Evolutionary conservation across 2,329 filamentous ascomycete species (phyloP).

Genomic region (Cytospora paraplurivora): DNA sequence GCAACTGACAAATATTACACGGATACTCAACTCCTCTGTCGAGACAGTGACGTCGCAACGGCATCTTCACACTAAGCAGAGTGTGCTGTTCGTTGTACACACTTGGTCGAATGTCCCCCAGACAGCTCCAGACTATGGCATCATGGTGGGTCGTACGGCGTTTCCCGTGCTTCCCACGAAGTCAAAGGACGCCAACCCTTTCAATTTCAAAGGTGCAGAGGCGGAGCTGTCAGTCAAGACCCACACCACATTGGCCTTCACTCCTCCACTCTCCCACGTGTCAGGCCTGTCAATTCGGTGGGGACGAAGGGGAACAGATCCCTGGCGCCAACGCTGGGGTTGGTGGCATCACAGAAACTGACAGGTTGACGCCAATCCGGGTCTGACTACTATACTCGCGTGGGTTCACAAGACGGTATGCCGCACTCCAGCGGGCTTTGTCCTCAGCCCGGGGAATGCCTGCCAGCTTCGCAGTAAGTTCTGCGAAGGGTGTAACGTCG

Average conservation of each 20-base stretch:
- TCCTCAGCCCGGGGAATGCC: not conserved
- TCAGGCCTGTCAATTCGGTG: constrained; percentile 19
- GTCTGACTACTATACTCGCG: not conserved
- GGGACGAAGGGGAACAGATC: not conserved
- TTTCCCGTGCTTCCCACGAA: not conserved
- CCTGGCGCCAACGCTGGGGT: not conserved
- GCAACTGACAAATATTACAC: constrained; percentile 8
- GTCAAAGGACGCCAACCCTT: not conserved
- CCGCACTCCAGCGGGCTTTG: not conserved
- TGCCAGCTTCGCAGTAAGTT: not conserved
- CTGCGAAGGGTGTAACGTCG: not conserved
- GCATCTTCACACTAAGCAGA: not conserved
- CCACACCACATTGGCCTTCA: not conserved
- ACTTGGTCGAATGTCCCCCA: not conserved
- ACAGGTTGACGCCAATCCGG: not conserved
- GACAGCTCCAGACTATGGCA: not conserved
- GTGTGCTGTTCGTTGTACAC: not conserved
- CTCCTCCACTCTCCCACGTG: constrained; percentile 16
- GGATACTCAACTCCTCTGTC: not conserved
- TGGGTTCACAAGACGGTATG: not conserved
- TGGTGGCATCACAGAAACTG: not conserved
- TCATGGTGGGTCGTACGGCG: not conserved
- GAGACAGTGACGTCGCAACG: constrained; percentile 13
- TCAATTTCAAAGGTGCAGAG: not conserved
- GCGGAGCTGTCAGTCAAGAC: not conserved